phyloP scores from a whole-genome alignment of 1,284 basidiomycete genomes.

The Sporisorium sorghi region DNA sequence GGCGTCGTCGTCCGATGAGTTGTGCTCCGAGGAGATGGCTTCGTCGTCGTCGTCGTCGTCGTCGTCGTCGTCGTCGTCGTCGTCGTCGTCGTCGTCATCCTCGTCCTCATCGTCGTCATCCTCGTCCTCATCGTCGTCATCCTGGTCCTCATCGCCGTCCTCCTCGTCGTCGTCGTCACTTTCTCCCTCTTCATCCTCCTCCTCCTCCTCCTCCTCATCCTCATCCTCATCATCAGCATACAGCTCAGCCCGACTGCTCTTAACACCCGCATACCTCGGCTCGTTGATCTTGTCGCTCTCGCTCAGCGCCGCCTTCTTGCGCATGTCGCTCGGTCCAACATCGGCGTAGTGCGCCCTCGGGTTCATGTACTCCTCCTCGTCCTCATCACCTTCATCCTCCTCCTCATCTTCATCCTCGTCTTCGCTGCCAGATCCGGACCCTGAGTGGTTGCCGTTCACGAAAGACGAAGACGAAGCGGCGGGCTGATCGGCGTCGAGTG shows the following conservation, averaged over 20 bases:
- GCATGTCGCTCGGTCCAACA: conserved; percentile 51
- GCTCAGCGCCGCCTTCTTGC: conserved; percentile 52
- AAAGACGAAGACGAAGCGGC: conserved; percentile 26
- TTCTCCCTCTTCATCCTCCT: conserved; percentile 19
- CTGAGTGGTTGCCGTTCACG: conserved; percentile 7
- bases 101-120: conserved; percentile 31
- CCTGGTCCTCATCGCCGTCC: conserved; percentile 9
- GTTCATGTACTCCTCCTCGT: conserved; percentile 31
- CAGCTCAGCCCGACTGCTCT: conserved; percentile 53
- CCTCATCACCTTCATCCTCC: conserved; percentile 20
- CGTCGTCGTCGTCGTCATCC: conserved; percentile 17
- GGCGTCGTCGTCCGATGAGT: conserved; percentile 3
- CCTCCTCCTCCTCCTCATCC: conserved; percentile 12
- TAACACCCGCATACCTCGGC: conserved; percentile 52
- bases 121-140: conserved; percentile 13
- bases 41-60: conserved; percentile 14
- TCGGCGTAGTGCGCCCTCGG: conserved; percentile 59
- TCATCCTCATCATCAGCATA: conserved; percentile 46
- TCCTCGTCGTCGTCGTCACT: conserved; percentile 21
- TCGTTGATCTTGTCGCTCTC: conserved; percentile 51
- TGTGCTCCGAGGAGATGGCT: too few relatives aligned
- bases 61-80: conserved; percentile 15
- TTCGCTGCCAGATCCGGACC: conserved; percentile 12
- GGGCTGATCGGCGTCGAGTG: conserved; percentile 35
- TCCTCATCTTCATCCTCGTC: conserved; percentile 25